phyloP scores from a whole-genome alignment of 2,329 filamentous ascomycete species.

The Blumeria graminis region DNA sequence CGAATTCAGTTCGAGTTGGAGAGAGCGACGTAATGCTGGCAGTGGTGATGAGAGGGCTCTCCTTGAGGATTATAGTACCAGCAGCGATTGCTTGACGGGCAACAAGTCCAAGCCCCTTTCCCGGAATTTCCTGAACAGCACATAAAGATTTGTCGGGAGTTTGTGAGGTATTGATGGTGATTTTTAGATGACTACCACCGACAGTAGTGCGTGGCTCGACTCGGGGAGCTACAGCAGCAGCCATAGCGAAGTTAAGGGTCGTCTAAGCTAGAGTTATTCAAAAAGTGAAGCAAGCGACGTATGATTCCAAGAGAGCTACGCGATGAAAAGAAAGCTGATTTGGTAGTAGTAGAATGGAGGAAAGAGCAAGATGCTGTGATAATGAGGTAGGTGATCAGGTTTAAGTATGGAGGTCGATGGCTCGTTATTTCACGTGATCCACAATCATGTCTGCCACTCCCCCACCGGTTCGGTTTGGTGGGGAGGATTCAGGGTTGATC shows the following conservation, averaged over 20 bases:
- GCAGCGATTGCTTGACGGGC: constrained; percentile 8
- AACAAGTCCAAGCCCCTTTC: constrained; percentile 12
- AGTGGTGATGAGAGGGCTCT: constrained; percentile 12
- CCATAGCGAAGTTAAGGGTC: neutral
- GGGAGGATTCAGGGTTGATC: no score
- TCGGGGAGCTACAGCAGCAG: neutral
- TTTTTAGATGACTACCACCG: neutral
- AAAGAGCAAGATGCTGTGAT: no score
- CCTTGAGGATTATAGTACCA: constrained; percentile 13
- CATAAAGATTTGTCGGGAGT: constrained; percentile 4
- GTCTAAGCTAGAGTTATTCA: no score
- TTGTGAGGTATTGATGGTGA: neutral
- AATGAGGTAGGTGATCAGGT: no score
- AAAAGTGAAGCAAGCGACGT: no score
- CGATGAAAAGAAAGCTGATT: no score
- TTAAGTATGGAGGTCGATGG: no score
- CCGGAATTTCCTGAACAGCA: constrained; percentile 8
- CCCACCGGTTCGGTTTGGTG: no score
- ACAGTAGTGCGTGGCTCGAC: neutral
- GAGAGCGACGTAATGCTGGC: constrained; percentile 7
- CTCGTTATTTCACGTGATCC: no score
- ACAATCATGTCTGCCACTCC: no score
- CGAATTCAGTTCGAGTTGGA: constrained; percentile 7
- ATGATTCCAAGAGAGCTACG: no score
- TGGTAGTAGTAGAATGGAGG: no score